Base-by-base conservation (phyloP, 495 filamentous ascomycete species). In the Aspergillus cavernicola region DNA sequence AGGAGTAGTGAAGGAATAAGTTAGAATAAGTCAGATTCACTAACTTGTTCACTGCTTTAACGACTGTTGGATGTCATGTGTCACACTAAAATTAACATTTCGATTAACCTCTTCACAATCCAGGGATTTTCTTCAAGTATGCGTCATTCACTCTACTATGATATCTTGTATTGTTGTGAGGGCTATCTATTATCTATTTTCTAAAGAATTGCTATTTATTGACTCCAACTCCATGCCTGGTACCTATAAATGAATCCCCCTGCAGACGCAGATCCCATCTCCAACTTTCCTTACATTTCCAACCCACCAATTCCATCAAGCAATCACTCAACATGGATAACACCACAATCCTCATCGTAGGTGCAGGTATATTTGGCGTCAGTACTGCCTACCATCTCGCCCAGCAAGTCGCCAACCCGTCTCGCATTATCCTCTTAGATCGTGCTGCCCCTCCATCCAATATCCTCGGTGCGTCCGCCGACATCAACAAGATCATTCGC, bases 341-440 rank as follows among this genome's bases (percentile, higher is more conserved):
- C 18, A 23, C 13, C 20, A 50, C 33, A 19, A 29, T 13, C 23
- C 57, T 77, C 35, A 76, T 77, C 23, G 33, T 73, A 35, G 73
- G 74, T 13, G 67, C 68, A 7, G 73, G 74, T n/a, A 65, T 69
- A 31, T 78, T 76, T 55, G 75, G 73, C 35, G 60, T 67, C 38
- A 66, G 60, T 43, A 74, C 73, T 2, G 73, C 72, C 15, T 76
- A 76, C 53, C 66, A 77, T 43, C 66, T 76, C 2, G 63, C 67
- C 6, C 46, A 55, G 10, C 56, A 44, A 4, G 38, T 57, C 23
- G 29, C 59, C 37, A 41, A 62, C 18, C 57, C 63, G 16, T 64
- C 63, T 0, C 44, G 24, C 16, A 71, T 74, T 46, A 66, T 58
- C 4, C 54, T 74, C 16, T 55, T 73, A 9, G 69, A 76, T 65